Base-by-base conservation (phyloP, 306 rosid species). In the Potentilla sterilis region DNA sequence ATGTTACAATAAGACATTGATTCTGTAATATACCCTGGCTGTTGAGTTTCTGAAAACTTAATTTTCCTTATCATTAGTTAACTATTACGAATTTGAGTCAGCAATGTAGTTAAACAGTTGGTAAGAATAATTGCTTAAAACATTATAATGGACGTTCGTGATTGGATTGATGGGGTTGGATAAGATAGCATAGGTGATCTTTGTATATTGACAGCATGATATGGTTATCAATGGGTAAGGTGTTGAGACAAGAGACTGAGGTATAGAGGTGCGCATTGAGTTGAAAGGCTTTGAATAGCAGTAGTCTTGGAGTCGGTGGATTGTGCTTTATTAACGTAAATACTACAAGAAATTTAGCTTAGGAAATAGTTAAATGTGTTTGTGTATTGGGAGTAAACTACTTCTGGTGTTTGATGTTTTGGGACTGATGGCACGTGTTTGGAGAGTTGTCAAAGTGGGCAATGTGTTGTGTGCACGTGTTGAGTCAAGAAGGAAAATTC, bases 311-410 rank as follows among this genome's bases (percentile, higher is more conserved):
- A n/a, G 61, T 54, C n/a, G 61, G 61, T 54, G 12, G 28, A 54
- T n/a, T 28, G 61, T 54, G 21, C 1, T n/a, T 54, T 54, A 54
- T n/a, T 54, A 9, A 11, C 9, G 10, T 54, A 8, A n/a, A 3
- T n/a, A 54, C 61, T 54, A 54, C 65, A 24, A 58, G 65, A 28
- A 8, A 58, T 24, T 58, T 37, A 58, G 64, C 64, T 58, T 58
- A 24, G 35, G 37, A 12, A 58, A 24, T 24, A 58, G 37, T 58
- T 9, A 58, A 58, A 10, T 2, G 7, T 58, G 64, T 24, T 58
- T 13, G 15, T 6, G 13, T 24, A 5, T 24, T 58, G 35, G 22
- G 64, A 22, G 64, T 24, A 22, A 11, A 22, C 37, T 57, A 22
- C 35, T 3, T 22, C 6, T 0, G 64, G 64, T 58, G 64, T 24